phyloP scores from a whole-genome alignment of 768 basidiomycete genomes.

The Gloeopeniophorella convolvens region DNA sequence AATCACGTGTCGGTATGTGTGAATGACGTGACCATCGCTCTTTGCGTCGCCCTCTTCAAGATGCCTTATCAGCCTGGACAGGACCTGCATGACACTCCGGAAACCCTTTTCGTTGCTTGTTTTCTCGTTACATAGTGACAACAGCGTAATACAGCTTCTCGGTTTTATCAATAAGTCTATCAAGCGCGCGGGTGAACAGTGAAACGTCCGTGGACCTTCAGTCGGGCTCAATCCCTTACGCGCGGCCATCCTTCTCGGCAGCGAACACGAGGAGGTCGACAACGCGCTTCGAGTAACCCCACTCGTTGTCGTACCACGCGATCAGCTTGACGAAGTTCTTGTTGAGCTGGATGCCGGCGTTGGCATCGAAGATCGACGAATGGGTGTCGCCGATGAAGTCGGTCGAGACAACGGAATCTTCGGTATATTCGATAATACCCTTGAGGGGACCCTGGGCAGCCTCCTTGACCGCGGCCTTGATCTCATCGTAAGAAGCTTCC shows the following conservation, averaged over 20 bases:
- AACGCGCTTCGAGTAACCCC: conserved; percentile 91
- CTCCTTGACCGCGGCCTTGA: conserved; percentile 79
- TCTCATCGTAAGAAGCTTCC: conserved; percentile 77
- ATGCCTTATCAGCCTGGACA: too few species aligned
- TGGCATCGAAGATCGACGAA: conserved; percentile 92
- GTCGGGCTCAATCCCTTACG: conserved; percentile 3
- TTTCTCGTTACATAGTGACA: neutral
- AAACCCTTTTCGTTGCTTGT: too few species aligned
- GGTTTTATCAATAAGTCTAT: conserved; percentile 14
- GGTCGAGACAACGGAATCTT: conserved; percentile 88
- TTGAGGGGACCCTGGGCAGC: conserved; percentile 66
- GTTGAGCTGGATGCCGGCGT: conserved; percentile 90
- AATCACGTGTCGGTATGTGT: conserved; percentile 15
- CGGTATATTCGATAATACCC: conserved; percentile 85
- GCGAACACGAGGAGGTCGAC: conserved; percentile 81
- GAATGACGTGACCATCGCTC: too few species aligned
- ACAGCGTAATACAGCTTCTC: conserved; percentile 6
- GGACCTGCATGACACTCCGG: too few species aligned
- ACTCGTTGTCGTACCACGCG: conserved; percentile 93
- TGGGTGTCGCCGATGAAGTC: conserved; percentile 78
- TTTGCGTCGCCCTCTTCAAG: too few species aligned
- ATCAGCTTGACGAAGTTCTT: conserved; percentile 93
- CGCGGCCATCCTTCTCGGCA: conserved; percentile 59
- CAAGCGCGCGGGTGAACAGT: neutral
- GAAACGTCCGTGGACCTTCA: neutral